Percentiles rank a stretch among this genome's conserved stretches.
phyloP scores from a whole-genome alignment of 805 yeast species.

The Kuraishia molischiana region DNA sequence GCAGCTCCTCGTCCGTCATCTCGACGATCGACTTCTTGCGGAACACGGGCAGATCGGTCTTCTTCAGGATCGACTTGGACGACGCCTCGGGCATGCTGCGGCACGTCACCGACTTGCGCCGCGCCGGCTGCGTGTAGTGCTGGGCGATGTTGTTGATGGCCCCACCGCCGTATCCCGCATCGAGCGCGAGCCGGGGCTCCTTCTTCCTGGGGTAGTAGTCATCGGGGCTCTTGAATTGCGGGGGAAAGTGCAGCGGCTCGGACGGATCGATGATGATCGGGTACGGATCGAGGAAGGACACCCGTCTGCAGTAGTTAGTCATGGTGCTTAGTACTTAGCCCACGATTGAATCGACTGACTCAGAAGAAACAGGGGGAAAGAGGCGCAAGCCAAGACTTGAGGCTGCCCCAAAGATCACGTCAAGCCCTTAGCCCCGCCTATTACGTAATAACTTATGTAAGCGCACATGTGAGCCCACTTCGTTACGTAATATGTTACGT shows the following conservation, averaged over 20 bases:
- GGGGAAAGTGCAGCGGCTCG: conserved; percentile 9
- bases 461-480: too few relatives aligned
- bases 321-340: too few relatives aligned
- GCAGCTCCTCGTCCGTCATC: conserved; percentile 43
- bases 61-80: conserved; percentile 2
- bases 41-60: conserved; percentile 7
- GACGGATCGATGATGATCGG: conserved; percentile 18
- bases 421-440: too few relatives aligned
- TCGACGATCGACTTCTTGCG: conserved; percentile 35
- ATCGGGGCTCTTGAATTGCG: conserved; percentile 7
- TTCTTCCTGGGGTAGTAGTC: conserved; percentile 2
- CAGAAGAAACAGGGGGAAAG: too few relatives aligned
- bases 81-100: conserved; percentile 3
- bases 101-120: neutral
- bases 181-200: conserved; percentile 5
- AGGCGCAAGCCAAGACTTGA: too few relatives aligned
- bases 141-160: conserved; percentile 2
- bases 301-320: conserved; percentile 15
- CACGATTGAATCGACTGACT: too few relatives aligned
- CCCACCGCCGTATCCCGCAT: conserved; percentile 12
- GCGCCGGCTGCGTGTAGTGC: conserved; percentile 5
- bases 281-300: conserved; percentile 32
- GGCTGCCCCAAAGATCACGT: too few relatives aligned
- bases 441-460: too few relatives aligned
- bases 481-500: too few relatives aligned